Percentiles rank a stretch among this genome's conserved stretches.
Conservation (phyloP, 1,284 basidiomycete species). For the Sanghuangporus baumii region DNA sequence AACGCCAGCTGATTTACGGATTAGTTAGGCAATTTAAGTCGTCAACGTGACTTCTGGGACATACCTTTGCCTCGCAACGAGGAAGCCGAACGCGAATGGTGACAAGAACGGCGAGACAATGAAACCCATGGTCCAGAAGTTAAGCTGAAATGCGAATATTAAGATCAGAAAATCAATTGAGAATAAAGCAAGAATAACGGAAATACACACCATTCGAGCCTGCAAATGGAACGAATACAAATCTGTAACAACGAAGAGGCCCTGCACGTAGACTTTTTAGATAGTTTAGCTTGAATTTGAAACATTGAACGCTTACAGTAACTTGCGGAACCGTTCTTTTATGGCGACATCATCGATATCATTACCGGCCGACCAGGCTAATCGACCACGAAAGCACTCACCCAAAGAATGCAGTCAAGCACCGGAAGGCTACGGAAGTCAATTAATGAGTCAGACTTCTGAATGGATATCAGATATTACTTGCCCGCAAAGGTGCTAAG, state of each 20-base stretch:
- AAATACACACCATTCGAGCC: constrained; percentile 50
- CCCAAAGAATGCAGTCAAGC: constrained; percentile 65
- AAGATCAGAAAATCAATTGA: background rate
- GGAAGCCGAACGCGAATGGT: constrained; percentile 65
- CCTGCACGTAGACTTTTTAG: constrained; percentile 31
- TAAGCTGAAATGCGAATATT: constrained; percentile 36
- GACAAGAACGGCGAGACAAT: constrained; percentile 52
- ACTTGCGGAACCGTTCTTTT: constrained; percentile 61
- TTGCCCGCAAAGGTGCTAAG: constrained; percentile 47
- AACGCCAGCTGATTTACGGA: constrained; percentile 47
- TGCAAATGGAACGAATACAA: constrained; percentile 73
- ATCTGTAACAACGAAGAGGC: constrained; percentile 61
- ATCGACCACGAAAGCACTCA: constrained; percentile 27
- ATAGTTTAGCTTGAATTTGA: background rate
- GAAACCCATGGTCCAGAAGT: constrained; percentile 65
- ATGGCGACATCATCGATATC: background rate
- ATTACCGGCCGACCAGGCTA: background rate
- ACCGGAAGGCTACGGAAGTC: constrained; percentile 52
- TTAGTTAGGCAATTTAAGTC: background rate
- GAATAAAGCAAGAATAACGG: background rate
- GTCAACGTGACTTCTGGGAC: constrained; percentile 8
- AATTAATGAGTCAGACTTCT: background rate
- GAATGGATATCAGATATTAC: constrained; percentile 5
- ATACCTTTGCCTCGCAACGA: constrained; percentile 52
- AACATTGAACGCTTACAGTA: constrained; percentile 38